Percentiles rank a stretch among this genome's conserved stretches.
Conservation (phyloP, 2,329 filamentous ascomycete genomes). For the Penicillium hordei region DNA sequence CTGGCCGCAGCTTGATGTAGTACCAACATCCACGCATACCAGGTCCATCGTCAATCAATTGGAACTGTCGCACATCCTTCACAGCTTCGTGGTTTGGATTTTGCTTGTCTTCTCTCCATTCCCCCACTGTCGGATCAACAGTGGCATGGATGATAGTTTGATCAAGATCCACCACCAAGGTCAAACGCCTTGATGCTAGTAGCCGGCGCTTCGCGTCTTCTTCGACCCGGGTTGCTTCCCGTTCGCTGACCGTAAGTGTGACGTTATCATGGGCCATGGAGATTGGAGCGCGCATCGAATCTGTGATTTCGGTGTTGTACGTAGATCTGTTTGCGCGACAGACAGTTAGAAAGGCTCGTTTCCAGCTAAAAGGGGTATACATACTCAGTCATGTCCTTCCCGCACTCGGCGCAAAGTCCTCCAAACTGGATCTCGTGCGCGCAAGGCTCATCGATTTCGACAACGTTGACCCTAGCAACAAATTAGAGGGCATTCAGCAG, state of each 20-base stretch:
- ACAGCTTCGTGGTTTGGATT: conserved; percentile 92
- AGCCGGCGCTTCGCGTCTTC: conserved; percentile 82
- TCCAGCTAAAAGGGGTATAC: conserved; percentile 20
- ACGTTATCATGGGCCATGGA: conserved; percentile 94
- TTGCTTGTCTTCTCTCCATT: conserved; percentile 85
- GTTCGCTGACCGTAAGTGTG: conserved; percentile 77
- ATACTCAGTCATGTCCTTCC: conserved; percentile 89
- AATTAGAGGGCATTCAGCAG: conserved; percentile 10
- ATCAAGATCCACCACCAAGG: conserved; percentile 92
- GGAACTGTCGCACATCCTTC: conserved; percentile 83
- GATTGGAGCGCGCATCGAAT: conserved; percentile 84
- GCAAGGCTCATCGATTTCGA: conserved; percentile 87
- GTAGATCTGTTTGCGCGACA: conserved; percentile 51
- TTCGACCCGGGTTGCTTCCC: conserved; percentile 78
- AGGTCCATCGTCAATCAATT: conserved; percentile 81
- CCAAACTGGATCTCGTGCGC: conserved; percentile 87
- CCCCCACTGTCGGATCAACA: conserved; percentile 91
- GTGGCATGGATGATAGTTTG: conserved; percentile 98
- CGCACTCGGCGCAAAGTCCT: conserved; percentile 87
- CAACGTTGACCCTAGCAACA: conserved; percentile 52
- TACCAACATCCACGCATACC: conserved; percentile 82
- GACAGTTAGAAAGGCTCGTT: conserved; percentile 5
- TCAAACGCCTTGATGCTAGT: conserved; percentile 77
- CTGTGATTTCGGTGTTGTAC: conserved; percentile 76
- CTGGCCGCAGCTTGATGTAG: conserved; percentile 96